phyloP scores from a whole-genome alignment of 345 rosid species.

The Eucalyptus melliodora region DNA sequence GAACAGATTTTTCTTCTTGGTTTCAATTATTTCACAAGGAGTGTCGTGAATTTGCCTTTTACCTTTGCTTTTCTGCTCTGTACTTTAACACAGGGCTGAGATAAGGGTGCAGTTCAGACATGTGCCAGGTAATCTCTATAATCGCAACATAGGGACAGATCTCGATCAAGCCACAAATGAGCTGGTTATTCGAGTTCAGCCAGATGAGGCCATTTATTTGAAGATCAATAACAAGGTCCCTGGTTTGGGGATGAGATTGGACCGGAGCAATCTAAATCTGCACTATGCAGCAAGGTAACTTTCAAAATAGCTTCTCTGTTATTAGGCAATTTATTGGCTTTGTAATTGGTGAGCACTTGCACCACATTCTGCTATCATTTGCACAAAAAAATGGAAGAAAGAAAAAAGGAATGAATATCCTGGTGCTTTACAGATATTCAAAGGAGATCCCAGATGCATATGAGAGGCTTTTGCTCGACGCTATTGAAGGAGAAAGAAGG shows the following conservation, averaged over 20 bases:
- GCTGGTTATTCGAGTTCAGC: slow-evolving; percentile 93
- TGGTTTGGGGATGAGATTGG: slow-evolving; percentile 96
- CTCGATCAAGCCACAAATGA: slow-evolving; percentile 87
- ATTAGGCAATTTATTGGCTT: background rate
- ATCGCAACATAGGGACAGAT: slow-evolving; percentile 63
- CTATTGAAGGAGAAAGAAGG: slow-evolving; percentile 95
- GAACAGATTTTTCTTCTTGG: background rate
- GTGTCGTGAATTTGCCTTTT: background rate
- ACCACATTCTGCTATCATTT: background rate
- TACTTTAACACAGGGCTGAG: slow-evolving; percentile 56
- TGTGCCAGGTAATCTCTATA: slow-evolving; percentile 95
- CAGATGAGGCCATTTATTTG: slow-evolving; percentile 95
- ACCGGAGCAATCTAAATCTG: slow-evolving; percentile 81
- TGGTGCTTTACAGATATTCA: slow-evolving; percentile 41
- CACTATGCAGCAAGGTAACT: slow-evolving; percentile 79
- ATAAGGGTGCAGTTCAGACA: slow-evolving; percentile 97
- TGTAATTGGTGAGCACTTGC: background rate
- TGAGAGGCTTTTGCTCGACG: slow-evolving; percentile 91
- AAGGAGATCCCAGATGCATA: slow-evolving; percentile 98
- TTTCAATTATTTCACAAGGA: background rate
- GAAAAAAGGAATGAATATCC: background rate
- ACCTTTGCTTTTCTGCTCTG: background rate
- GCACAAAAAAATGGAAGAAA: background rate
- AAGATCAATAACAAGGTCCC: slow-evolving; percentile 97
- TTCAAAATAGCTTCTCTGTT: background rate